A percentile compares a stretch with the other conserved stretches of the same genome.
phyloP scores from a whole-genome alignment of 176 grass and related monocot species.

The Zea luxurians region DNA sequence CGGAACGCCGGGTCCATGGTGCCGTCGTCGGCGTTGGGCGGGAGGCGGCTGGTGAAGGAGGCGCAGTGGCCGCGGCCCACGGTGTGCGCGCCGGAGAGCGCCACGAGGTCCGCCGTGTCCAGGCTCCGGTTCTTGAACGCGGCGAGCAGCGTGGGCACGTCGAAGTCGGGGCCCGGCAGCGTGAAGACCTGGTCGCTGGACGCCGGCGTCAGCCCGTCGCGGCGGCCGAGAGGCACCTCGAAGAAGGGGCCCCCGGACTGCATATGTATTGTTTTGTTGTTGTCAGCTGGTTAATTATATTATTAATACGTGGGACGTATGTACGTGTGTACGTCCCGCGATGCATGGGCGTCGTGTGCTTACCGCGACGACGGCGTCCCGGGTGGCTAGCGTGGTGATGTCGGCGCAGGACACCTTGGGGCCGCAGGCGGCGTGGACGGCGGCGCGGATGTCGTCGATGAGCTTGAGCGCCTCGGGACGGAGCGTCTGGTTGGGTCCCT shows the following conservation, averaged over 20 bases:
- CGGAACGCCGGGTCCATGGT: constrained; percentile 20
- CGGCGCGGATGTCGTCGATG: constrained; percentile 45
- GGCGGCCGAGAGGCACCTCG: constrained; percentile 43
- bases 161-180: constrained; percentile 29
- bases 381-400: constrained; percentile 44
- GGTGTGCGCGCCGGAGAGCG: constrained; percentile 55
- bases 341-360: no score
- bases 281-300: no score
- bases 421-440: constrained; percentile 33
- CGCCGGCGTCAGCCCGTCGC: constrained; percentile 31
- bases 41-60: constrained; percentile 2
- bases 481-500: constrained; percentile 35
- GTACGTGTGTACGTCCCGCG: no score
- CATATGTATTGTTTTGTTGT: not conserved
- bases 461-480: constrained; percentile 34
- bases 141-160: not conserved
- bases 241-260: constrained; percentile 36
- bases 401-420: constrained; percentile 53
- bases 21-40: not conserved
- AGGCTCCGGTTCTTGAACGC: constrained; percentile 1
- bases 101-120: constrained; percentile 33
- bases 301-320: no score
- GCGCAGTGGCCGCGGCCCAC: constrained; percentile 36
- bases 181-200: not conserved
- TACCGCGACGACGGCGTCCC: constrained; percentile 41